Conservation (phyloP, 352 stramenopile species). For the Phytopythium cucurbitacearum region DNA sequence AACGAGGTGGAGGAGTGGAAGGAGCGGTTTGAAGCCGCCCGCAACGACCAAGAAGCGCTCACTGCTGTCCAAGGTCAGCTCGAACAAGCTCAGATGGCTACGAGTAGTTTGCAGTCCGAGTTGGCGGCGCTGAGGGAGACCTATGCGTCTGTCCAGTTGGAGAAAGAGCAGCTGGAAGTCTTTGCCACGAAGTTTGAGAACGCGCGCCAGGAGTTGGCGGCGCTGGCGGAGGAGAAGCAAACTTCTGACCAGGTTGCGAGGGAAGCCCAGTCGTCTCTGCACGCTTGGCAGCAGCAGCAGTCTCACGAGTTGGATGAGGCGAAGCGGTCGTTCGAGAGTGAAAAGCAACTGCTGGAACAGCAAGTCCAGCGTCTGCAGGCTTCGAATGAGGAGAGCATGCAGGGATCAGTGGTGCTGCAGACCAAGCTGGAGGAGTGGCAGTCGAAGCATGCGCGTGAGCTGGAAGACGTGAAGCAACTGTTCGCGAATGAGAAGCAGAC, state of each 20-base stretch:
- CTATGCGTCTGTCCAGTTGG: conserved; percentile 20
- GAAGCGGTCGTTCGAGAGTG: conserved; percentile 5
- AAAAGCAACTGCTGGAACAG: conserved; percentile 40
- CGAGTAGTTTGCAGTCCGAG: conserved; percentile 22
- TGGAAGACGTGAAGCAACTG: conserved; percentile 7
- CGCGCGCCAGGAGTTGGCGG: conserved; percentile 18
- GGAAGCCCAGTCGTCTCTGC: conserved; percentile 11
- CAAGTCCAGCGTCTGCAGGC: conserved; percentile 66
- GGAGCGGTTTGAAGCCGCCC: not conserved
- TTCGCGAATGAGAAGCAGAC: conserved; percentile 23
- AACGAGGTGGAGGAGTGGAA: conserved; percentile 4
- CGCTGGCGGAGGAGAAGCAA: conserved; percentile 10
- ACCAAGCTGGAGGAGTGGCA: conserved; percentile 46
- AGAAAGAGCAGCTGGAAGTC: conserved; percentile 23
- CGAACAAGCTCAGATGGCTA: conserved; percentile 2
- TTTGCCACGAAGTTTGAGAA: conserved; percentile 18
- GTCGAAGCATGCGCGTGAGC: conserved; percentile 22
- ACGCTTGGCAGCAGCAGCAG: conserved; percentile 26
- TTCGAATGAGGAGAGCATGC: conserved; percentile 51
- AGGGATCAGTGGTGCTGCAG: conserved; percentile 48
- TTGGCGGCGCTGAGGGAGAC: conserved; percentile 26
- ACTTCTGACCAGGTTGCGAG: conserved; percentile 2
- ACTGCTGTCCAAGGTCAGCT: conserved; percentile 3
- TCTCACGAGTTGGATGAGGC: conserved; percentile 19
- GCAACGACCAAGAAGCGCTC: conserved; percentile 4